Evolutionary conservation across 805 yeast species (phyloP), one percentile per base, ranked within the genome.

Genomic region (Cyberlindnera mycetangii): DNA sequence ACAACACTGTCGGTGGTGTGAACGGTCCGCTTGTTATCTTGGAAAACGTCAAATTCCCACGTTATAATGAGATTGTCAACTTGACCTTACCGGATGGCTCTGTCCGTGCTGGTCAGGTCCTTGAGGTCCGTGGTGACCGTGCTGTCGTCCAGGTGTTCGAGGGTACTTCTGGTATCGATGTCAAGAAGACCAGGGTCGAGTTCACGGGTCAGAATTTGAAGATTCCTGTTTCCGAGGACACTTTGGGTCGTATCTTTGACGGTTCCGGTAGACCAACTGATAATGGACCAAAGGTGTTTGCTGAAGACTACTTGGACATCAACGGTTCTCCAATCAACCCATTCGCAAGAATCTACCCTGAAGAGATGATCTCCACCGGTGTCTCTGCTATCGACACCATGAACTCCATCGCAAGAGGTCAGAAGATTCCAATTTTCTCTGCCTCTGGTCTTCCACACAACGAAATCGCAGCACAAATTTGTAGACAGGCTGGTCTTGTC

Each of bases 321-420:
- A 95, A 93, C 67, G 99, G 99, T 47, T 89, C 98, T 34, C 98
- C 99, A 62, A 93, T 93, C 69, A 93, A 93, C 66, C 99, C 99
- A 43, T 93, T 71, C 67, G 95, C 97, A 35, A 90, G 99, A 73
- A 93, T 93, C 58, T 95, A 95, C 67, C 99, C 99, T 24, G 99
- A 93, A 76, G 99, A 93, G 75, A 93, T 93, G 99, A 93, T 93
- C 60, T 89, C 97, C 42, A 95, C 99, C 16, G 99, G 99, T 79
- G 78, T 93, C 53, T 90, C 97, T 39, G 97, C 99, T 40, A 93
- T 93, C 64, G 99, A 93, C 69, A 90, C 97, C 46, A 93, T 93
- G 99, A 95, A 93, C 72, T 92, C 99, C 35, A 93, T 93, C 76
- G 99, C 99, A 49, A 88, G 99, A 79, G 99, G 99, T 57, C 99